Base-by-base conservation (phyloP, 2,329 filamentous ascomycete species). In the Monascus ruber region DNA sequence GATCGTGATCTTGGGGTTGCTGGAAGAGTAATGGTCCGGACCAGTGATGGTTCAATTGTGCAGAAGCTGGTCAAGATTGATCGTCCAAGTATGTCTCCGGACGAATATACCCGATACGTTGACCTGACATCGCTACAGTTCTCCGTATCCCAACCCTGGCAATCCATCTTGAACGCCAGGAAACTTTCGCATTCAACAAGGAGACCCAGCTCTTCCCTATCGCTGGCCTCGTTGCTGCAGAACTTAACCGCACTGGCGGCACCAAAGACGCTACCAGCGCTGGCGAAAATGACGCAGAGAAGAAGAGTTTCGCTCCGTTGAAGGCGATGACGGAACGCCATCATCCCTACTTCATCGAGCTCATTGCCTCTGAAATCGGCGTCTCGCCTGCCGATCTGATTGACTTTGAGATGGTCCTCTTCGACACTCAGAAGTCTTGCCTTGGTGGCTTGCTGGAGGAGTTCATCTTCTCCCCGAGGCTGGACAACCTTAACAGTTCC, bases 321-420 rank as follows among this genome's bases (percentile, higher is more conserved):
- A 82, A 85, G 60, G 72, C 76, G 6, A 77, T 91, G 50, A 74
- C 75, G 0, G 80, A 94, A 58, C 80, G 91, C 43, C 91, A 98
- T 62, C 89, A 96, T 62, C 79, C 89, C 4, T 84, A 83, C 52
- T 71, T 98, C 42, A 73, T 98, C 42, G 79, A 93, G 45, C 71
- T 94, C 34, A 81, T 98, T 48, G 88, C 91, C 26, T 71, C 79
- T 29, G 79, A 94, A 55, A 82, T 83, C 2, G 82, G 76, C 5
- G 81, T 83, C 28, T 65, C 76, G 11, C 72, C 82, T 0, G 69
- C 77, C 3, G 79, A 88, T 43, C 74, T 98, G 11, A 69, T 91
- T 36, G 91, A 98, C 65, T 98, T 98, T 53, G 91, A 98, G 67
- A 77, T 95, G 53, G 77, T 95, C n/a, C 79, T 98, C 33, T 98